These are phyloP conservation scores for Piper betle DNA, from an alignment of 164 flowering plant species.

Conservation along the genomic window DNA sequence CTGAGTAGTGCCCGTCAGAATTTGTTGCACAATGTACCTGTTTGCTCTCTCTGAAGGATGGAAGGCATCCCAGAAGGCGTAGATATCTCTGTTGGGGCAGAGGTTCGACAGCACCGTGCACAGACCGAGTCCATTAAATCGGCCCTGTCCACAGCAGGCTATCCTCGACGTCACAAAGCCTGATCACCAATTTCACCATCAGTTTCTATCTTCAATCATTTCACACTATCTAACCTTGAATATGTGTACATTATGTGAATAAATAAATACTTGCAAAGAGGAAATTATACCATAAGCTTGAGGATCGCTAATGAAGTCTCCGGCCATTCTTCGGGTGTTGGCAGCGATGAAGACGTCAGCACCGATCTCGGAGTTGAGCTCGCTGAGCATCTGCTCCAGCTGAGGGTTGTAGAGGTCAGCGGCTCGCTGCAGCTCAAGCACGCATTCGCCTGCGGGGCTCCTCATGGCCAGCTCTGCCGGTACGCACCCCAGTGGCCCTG, in stretches of 20 bases:
- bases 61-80: slow-evolving; percentile 68
- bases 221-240: no score
- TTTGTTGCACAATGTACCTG: slow-evolving; percentile 34
- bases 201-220: no score
- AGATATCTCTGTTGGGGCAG: slow-evolving; percentile 45
- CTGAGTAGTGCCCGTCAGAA: slow-evolving; percentile 27
- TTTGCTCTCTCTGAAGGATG: slow-evolving; percentile 68
- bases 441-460: slow-evolving; percentile 47
- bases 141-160: slow-evolving; percentile 90
- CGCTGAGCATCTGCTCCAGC: slow-evolving; percentile 29
- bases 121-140: slow-evolving; percentile 58
- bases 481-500: slow-evolving; percentile 79
- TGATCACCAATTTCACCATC: neutral
- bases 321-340: slow-evolving; percentile 28
- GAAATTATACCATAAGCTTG: slow-evolving; percentile 32
- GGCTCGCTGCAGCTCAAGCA: slow-evolving; percentile 35
- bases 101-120: slow-evolving; percentile 44
- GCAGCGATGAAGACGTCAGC: slow-evolving; percentile 34
- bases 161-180: slow-evolving; percentile 31
- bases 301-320: slow-evolving; percentile 45
- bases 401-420: slow-evolving; percentile 47
- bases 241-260: no score
- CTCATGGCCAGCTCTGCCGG: slow-evolving; percentile 51
- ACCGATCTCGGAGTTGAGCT: slow-evolving; percentile 42
- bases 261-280: neutral